phyloP scores from a whole-genome alignment of 495 filamentous ascomycete genomes.

The Aspergillus sclerotioniger region DNA sequence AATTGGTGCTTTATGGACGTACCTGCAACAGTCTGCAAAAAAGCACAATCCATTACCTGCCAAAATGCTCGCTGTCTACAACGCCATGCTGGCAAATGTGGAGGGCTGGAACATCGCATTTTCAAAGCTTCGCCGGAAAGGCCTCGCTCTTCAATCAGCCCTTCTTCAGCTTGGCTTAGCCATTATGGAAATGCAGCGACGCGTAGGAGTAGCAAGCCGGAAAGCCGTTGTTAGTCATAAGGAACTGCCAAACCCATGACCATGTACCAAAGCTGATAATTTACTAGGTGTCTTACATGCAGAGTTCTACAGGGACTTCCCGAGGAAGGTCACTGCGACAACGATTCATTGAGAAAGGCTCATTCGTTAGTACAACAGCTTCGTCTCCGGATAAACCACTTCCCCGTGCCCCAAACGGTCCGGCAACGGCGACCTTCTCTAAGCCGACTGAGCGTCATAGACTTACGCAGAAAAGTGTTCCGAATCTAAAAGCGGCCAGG shows the following conservation, averaged over 20 bases:
- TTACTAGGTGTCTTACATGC: slow-evolving; percentile 25
- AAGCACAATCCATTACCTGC: slow-evolving; percentile 47
- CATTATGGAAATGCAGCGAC: slow-evolving; percentile 73
- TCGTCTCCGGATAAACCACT: slow-evolving; percentile 32
- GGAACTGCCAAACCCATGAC: background rate
- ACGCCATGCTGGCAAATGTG: slow-evolving; percentile 78
- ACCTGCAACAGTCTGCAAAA: slow-evolving; percentile 61
- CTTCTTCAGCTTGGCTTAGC: slow-evolving; percentile 64
- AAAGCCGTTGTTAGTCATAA: slow-evolving; percentile 47
- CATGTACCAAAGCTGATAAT: slow-evolving; percentile 7
- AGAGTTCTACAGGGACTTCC: slow-evolving; percentile 6
- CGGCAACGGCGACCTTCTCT: slow-evolving; percentile 12
- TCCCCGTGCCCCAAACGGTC: slow-evolving; percentile 30
- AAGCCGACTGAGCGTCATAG: slow-evolving; percentile 13
- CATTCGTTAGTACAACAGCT: slow-evolving; percentile 6
- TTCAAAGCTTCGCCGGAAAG: slow-evolving; percentile 64
- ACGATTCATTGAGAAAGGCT: slow-evolving; percentile 24
- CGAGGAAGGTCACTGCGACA: slow-evolving; percentile 25
- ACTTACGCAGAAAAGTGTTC: slow-evolving; percentile 22
- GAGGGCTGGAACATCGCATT: slow-evolving; percentile 82
- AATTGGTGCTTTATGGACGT: slow-evolving; percentile 71
- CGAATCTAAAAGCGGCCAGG: slow-evolving; percentile 16
- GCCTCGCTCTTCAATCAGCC: slow-evolving; percentile 55
- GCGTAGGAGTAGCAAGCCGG: slow-evolving; percentile 70
- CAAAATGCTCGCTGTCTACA: slow-evolving; percentile 61